These are phyloP conservation scores for Aleurites moluccanus DNA, from an alignment of 441 rosid genomes.

Conservation along the genomic window DNA sequence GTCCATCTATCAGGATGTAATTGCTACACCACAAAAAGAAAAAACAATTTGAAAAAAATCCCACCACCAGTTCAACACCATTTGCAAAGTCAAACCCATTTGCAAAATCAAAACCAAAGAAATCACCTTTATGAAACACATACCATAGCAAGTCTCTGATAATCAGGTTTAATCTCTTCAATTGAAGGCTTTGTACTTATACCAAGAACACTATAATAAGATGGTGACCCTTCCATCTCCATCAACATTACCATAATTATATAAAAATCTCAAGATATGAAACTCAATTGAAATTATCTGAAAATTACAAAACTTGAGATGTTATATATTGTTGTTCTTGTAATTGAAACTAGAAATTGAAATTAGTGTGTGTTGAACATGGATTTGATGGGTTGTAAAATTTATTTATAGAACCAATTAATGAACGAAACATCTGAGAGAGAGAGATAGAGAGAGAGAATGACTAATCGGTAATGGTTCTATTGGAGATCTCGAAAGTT, in stretches of 20 bases:
- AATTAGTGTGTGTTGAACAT: background rate
- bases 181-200: slow-evolving; percentile 45
- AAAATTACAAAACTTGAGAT: background rate
- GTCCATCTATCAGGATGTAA: slow-evolving; percentile 97
- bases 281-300: background rate
- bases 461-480: background rate
- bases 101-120: background rate
- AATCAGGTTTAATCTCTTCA: slow-evolving; percentile 60
- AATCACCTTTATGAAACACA: background rate
- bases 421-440: background rate
- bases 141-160: slow-evolving; percentile 77
- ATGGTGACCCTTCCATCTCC: slow-evolving; percentile 19
- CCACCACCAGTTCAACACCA: background rate
- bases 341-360: background rate
- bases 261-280: background rate
- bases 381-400: background rate
- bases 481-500: slow-evolving; percentile 10
- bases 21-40: slow-evolving; percentile 37
- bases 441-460: background rate
- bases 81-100: too few relatives aligned
- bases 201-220: slow-evolving; percentile 67
- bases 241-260: background rate
- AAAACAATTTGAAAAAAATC: too few relatives aligned
- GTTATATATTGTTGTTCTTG: too few relatives aligned
- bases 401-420: background rate